Base-by-base conservation (phyloP, 2,329 filamentous ascomycete genomes). In the Aspergillus luchuensis region DNA sequence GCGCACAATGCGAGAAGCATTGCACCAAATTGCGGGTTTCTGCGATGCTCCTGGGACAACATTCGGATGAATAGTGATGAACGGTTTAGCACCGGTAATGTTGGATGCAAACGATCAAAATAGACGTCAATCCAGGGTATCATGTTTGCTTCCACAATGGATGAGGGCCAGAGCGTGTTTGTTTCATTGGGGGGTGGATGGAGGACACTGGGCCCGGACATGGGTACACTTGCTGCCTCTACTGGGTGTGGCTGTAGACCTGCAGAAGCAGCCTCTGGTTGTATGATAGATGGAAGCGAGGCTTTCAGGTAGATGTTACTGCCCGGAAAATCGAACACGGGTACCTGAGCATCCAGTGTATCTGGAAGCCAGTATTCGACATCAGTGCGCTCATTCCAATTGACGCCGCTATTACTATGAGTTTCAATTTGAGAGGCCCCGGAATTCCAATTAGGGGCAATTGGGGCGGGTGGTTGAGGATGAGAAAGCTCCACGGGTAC, bases 51-150 rank as follows among this genome's bases (percentile, higher is more conserved):
- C n/a, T 75, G 77, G 5, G 70, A 67, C 30, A 80, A 67, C 68
- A 80, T 78, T 10, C 74, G 72, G n/a, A 71, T 77, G 59, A 76
- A 80, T n/a, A 80, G 61, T 8, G 72, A 73, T 0, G 76, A 76
- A 2, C 76, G 71, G 62, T 74, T 78, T 4, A 80, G 59, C 2
- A 80, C 73, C 2, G 78, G 78, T 36, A 80, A 66, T 0, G 78
- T 80, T 4, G 77, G 75, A 59, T 80, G 77, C 41, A 80, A 61
- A 17, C 78, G 76, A 54, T 79, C 78, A 60, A 80, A 80, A 58
- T 78, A 80, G 3, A 80, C 76, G 47, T 80, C 77, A 17, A 80
- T 72, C 74, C 74, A 76, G 3, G 73, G 74, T 23, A 76, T 72
- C 72, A 80, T 72, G 21, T 75, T 78, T 1, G 73, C 73, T 59